Conservation (phyloP, 441 rosid species). For the Aquilaria agallochum region DNA sequence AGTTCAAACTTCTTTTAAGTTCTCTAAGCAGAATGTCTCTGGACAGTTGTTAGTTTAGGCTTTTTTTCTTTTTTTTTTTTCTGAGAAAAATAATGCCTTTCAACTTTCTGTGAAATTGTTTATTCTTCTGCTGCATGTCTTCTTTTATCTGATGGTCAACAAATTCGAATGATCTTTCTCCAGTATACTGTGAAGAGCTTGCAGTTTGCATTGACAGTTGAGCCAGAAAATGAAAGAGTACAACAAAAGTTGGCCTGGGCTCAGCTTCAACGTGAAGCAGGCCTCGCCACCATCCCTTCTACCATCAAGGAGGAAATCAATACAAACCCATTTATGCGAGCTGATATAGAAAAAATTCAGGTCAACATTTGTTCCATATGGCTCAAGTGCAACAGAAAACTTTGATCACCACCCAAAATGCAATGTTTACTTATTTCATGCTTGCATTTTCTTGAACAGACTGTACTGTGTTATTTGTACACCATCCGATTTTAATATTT, state of each 20-base stretch:
- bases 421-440: not conserved
- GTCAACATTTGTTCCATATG: constrained; percentile 18
- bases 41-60: no score
- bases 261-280: constrained; percentile 57
- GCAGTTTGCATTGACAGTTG: constrained; percentile 73
- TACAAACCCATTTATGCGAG: constrained; percentile 87
- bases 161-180: constrained; percentile 15
- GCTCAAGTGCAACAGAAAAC: not conserved
- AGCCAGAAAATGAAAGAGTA: constrained; percentile 63
- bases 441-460: constrained; percentile 1
- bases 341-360: constrained; percentile 63
- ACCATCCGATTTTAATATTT: not conserved
- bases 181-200: constrained; percentile 92
- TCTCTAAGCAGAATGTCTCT: no score
- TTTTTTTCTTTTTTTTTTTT: no score
- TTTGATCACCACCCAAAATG: not conserved
- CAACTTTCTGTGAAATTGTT: not conserved
- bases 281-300: constrained; percentile 79
- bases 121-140: not conserved
- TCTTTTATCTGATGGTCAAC: not conserved
- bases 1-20: no score
- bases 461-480: not conserved
- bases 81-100: no score
- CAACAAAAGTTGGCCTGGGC: constrained; percentile 79
- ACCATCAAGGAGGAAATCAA: constrained; percentile 78